phyloP scores from a whole-genome alignment of 2,329 filamentous ascomycete genomes.

The Triangularia verruculosa region DNA sequence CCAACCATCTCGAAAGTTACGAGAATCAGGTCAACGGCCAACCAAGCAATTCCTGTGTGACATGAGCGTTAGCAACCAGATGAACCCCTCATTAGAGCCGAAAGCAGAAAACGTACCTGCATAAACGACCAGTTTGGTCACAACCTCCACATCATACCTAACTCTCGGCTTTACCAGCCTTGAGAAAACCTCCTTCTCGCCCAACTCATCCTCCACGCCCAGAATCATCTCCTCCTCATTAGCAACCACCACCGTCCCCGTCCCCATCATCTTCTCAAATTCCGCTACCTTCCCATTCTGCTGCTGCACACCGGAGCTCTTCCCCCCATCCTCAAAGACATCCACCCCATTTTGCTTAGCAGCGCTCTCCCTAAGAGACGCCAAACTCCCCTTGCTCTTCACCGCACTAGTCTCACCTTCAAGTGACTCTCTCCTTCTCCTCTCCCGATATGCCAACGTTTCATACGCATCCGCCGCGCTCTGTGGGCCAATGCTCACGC shows the following conservation, averaged over 20 bases:
- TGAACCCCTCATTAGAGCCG: neutral
- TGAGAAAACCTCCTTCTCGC: conserved; percentile 79
- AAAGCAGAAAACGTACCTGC: conserved; percentile 53
- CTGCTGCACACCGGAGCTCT: conserved; percentile 46
- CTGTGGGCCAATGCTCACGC: conserved; percentile 88
- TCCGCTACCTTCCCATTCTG: conserved; percentile 50
- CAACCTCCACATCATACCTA: conserved; percentile 96
- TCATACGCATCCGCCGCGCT: conserved; percentile 96
- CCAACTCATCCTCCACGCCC: conserved; percentile 50
- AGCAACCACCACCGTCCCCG: conserved; percentile 47
- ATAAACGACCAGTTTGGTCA: conserved; percentile 95
- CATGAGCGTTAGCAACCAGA: conserved; percentile 20
- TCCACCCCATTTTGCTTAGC: conserved; percentile 23
- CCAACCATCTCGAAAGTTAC: conserved; percentile 65
- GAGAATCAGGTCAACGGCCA: conserved; percentile 73
- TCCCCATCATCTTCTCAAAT: conserved; percentile 73
- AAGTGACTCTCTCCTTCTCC: conserved; percentile 53
- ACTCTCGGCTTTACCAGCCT: conserved; percentile 82
- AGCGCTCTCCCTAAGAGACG: conserved; percentile 39
- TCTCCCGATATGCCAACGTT: conserved; percentile 83
- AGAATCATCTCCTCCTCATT: conserved; percentile 34
- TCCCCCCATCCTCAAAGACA: conserved; percentile 13
- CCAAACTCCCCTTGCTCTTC: conserved; percentile 43
- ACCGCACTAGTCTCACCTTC: conserved; percentile 47
- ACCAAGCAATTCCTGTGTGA: conserved; percentile 67